Conservation (phyloP, 192 early-diverging fungal species). For the Coemansia sp. region DNA sequence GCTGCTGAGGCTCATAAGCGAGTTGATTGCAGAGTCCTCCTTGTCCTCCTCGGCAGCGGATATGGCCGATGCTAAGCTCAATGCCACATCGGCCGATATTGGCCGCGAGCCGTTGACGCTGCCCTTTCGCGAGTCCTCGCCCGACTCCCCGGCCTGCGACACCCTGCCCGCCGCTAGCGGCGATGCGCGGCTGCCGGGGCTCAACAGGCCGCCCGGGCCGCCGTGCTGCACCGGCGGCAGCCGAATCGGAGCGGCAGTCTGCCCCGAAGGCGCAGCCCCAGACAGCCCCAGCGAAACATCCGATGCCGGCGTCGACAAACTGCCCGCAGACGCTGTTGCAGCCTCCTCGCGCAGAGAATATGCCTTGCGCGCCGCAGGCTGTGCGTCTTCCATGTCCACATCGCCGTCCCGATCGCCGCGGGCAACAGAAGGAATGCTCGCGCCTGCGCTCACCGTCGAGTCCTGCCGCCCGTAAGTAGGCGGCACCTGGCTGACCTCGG, state of each 20-base stretch:
- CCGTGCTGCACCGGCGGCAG: conserved; percentile 49
- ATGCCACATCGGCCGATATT: background rate
- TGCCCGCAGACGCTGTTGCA: background rate
- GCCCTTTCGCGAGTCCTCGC: background rate
- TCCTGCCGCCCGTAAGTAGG: background rate
- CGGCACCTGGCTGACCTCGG: background rate
- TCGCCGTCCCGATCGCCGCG: conserved; percentile 34
- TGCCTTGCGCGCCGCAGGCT: background rate
- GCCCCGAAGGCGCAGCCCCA: conserved; percentile 29
- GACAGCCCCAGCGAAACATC: conserved; percentile 11
- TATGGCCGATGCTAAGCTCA: conserved; percentile 27
- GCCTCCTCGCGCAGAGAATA: conserved; percentile 4
- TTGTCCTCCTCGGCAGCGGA: conserved; percentile 43
- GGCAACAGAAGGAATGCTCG: background rate
- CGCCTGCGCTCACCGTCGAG: conserved; percentile 4
- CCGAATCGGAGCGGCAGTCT: conserved; percentile 43
- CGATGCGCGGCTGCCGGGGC: conserved; percentile 12
- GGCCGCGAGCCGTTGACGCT: background rate
- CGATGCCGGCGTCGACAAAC: conserved; percentile 2
- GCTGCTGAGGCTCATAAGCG: conserved; percentile 52
- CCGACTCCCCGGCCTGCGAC: background rate
- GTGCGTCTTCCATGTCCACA: conserved; percentile 26
- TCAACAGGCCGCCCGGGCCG: conserved; percentile 12
- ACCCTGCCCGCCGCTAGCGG: background rate
- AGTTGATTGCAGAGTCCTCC: conserved; percentile 50